Percentiles rank a stretch among this genome's conserved stretches.
These are phyloP conservation scores for Acanthamoeba quina DNA, from an alignment of 208 protist species.

Conservation along the genomic window DNA sequence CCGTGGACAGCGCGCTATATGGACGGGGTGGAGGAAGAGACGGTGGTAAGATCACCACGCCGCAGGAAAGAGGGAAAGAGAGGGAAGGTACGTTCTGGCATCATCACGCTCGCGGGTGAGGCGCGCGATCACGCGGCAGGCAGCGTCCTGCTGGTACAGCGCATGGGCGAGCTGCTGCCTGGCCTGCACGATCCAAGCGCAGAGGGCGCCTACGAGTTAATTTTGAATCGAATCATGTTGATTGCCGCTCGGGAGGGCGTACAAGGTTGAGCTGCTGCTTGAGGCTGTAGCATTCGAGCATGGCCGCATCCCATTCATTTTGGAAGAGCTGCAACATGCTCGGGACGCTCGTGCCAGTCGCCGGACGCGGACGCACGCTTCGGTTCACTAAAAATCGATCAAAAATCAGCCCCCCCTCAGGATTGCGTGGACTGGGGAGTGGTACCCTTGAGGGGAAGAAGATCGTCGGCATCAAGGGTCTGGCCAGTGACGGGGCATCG, in stretches of 20 bases:
- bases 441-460: constrained; percentile 87
- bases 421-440: background rate
- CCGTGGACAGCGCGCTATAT: background rate
- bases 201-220: constrained; percentile 78
- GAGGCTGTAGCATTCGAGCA: constrained; percentile 97
- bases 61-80: constrained; percentile 16
- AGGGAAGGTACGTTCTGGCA: constrained; percentile 79
- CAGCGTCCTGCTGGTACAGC: constrained; percentile 99
- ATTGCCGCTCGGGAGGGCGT: constrained; percentile 70
- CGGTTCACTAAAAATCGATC: constrained; percentile 25
- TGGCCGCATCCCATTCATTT: constrained; percentile 98
- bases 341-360: constrained; percentile 92
- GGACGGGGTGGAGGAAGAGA: background rate
- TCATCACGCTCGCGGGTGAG: constrained; percentile 93
- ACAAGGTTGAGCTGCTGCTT: constrained; percentile 91
- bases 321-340: constrained; percentile 96
- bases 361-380: constrained; percentile 81
- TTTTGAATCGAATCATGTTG: constrained; percentile 70
- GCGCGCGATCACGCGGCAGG: constrained; percentile 98
- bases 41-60: background rate
- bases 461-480: constrained; percentile 91
- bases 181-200: constrained; percentile 75
- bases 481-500: constrained; percentile 96
- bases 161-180: constrained; percentile 97
- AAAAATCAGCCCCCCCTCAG: background rate